phyloP scores from a whole-genome alignment of 2,329 filamentous ascomycete species.

The Ophiostoma ulmi region DNA sequence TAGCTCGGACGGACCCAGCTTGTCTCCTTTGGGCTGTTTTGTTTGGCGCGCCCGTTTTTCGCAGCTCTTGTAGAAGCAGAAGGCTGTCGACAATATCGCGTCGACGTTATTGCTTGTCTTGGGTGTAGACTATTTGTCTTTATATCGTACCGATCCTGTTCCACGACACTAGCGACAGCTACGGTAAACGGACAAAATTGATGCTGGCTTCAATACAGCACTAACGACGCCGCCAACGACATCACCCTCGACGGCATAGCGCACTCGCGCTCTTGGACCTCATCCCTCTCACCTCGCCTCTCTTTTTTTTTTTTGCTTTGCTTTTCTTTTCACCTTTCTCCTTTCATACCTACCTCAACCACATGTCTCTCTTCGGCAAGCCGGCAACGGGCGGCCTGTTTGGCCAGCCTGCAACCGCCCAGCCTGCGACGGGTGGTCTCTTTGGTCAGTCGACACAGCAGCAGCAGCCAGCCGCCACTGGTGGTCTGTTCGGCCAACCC shows the following conservation, averaged over 20 bases:
- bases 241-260: background rate
- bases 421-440: constrained; percentile 16
- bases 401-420: constrained; percentile 17
- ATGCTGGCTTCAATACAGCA: background rate
- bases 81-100: background rate
- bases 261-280: background rate
- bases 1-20: constrained; percentile 11
- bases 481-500: constrained; percentile 22
- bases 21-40: constrained; percentile 12
- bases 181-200: background rate
- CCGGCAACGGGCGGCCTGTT: constrained; percentile 23
- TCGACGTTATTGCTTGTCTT: constrained; percentile 2
- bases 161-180: background rate
- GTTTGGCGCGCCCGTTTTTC: constrained; percentile 16
- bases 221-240: background rate
- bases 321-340: background rate
- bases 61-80: background rate
- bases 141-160: background rate
- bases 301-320: no score
- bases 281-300: background rate
- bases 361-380: constrained; percentile 29
- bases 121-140: background rate
- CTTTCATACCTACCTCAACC: background rate
- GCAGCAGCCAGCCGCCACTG: constrained; percentile 30
- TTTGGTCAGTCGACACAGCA: constrained; percentile 22